Percentiles rank a stretch among this genome's conserved stretches.
phyloP scores from a whole-genome alignment of 2,329 filamentous ascomycete species.

The Exophiala phaeomuriformis region DNA sequence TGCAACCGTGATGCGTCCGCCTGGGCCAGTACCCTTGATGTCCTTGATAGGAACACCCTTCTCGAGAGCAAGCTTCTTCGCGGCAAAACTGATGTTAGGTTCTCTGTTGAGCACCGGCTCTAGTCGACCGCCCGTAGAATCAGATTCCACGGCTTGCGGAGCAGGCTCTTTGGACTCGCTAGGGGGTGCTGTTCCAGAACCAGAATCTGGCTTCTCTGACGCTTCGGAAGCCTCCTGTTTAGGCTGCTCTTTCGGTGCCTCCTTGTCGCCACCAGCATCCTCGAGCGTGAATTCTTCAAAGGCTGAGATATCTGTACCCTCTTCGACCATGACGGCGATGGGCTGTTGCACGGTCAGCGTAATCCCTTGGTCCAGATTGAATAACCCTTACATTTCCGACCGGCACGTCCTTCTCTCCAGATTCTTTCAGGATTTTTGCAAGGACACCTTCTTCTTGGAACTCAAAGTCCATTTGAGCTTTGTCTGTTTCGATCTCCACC shows the following conservation, averaged over 20 bases:
- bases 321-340: constrained; percentile 90
- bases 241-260: constrained; percentile 53
- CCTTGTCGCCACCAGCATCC: constrained; percentile 81
- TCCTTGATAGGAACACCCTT: constrained; percentile 68
- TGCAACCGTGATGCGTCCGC: constrained; percentile 80
- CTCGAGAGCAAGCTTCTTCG: constrained; percentile 76
- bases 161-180: constrained; percentile 43
- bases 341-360: constrained; percentile 54
- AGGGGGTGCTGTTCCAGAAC: constrained; percentile 53
- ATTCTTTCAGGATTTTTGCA: constrained; percentile 87
- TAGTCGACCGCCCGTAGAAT: constrained; percentile 60
- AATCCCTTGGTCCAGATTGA: background rate
- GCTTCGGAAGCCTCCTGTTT: constrained; percentile 58
- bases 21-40: constrained; percentile 80
- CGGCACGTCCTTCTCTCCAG: constrained; percentile 85
- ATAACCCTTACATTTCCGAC: constrained; percentile 77
- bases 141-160: constrained; percentile 60
- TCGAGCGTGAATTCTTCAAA: constrained; percentile 84
- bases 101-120: constrained; percentile 79
- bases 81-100: constrained; percentile 63
- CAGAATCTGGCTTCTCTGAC: constrained; percentile 53
- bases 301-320: constrained; percentile 75
- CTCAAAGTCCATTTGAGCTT: constrained; percentile 99
- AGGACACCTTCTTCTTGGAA: constrained; percentile 97
- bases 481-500: constrained; percentile 98